A percentile compares a stretch with the other conserved stretches of the same genome.
phyloP scores from a whole-genome alignment of 805 yeast species.

The Zygotorulaspora danielsina region DNA sequence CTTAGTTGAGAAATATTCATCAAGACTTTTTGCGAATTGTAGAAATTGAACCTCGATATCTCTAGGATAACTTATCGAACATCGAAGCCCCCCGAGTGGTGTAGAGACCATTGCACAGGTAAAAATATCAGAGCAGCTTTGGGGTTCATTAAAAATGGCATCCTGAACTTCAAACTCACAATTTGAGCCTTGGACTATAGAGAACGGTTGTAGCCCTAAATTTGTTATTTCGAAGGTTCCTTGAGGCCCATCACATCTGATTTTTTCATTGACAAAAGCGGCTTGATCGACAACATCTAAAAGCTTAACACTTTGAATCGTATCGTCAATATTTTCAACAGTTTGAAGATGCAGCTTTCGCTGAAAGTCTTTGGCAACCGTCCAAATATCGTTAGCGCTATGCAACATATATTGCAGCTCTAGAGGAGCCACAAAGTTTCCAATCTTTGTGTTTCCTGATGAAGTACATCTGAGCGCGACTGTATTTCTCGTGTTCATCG shows the following conservation, averaged over 20 bases:
- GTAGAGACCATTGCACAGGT: constrained; percentile 25
- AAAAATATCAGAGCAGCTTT: constrained; percentile 25
- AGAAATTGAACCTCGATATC: constrained; percentile 7
- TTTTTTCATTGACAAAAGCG: constrained; percentile 19
- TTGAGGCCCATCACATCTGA: constrained; percentile 19
- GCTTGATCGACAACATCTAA: constrained; percentile 22
- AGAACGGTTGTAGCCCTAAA: constrained; percentile 26
- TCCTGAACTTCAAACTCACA: constrained; percentile 18
- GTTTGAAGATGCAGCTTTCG: constrained; percentile 4
- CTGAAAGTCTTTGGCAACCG: constrained; percentile 16
- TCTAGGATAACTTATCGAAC: constrained; percentile 24
- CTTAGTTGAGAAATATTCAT: neutral
- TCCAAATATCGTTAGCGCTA: constrained; percentile 14
- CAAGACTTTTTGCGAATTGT: neutral
- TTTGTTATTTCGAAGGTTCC: constrained; percentile 32
- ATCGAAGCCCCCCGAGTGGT: constrained; percentile 26
- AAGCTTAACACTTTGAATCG: constrained; percentile 21
- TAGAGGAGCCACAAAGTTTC: constrained; percentile 25
- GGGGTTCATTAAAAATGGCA: constrained; percentile 30
- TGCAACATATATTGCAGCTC: constrained; percentile 10
- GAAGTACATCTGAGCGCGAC: constrained; percentile 11
- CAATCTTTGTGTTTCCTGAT: constrained; percentile 16
- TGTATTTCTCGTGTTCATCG: constrained; percentile 26
- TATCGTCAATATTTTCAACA: constrained; percentile 9
- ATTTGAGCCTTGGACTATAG: constrained; percentile 1